Conservation (phyloP, 352 stramenopile species). For the Phytophthora idaei region DNA sequence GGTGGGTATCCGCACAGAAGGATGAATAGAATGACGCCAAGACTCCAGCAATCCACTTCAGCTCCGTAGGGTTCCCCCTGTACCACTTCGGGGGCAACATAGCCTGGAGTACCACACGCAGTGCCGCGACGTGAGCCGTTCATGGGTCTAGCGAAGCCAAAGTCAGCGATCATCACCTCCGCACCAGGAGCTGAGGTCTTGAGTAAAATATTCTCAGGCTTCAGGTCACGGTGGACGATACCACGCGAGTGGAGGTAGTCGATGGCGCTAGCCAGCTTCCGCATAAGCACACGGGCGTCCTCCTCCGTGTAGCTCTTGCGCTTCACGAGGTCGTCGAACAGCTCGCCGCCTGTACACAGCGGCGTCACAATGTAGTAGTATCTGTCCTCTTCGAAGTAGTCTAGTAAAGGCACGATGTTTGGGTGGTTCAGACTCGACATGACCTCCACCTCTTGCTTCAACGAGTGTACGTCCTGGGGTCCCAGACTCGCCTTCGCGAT, state of each 20-base stretch:
- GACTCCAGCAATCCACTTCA: slow-evolving; percentile 94
- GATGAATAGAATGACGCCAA: slow-evolving; percentile 96
- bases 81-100: slow-evolving; percentile 95
- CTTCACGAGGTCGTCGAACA: slow-evolving; percentile 96
- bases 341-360: slow-evolving; percentile 87
- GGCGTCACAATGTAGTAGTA: slow-evolving; percentile 87
- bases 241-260: slow-evolving; percentile 92
- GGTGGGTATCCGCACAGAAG: slow-evolving; percentile 92
- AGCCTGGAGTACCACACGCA: slow-evolving; percentile 86
- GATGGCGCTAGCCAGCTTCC: slow-evolving; percentile 91
- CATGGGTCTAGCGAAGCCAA: slow-evolving; percentile 86
- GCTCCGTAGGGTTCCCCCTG: slow-evolving; percentile 85
- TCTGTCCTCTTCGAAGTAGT: slow-evolving; percentile 75
- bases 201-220: slow-evolving; percentile 90
- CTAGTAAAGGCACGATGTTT: slow-evolving; percentile 74
- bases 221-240: slow-evolving; percentile 93
- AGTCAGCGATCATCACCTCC: slow-evolving; percentile 89
- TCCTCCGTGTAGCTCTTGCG: slow-evolving; percentile 96
- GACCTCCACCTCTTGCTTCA: slow-evolving; percentile 78
- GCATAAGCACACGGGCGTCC: slow-evolving; percentile 91
- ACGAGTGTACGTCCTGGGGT: slow-evolving; percentile 51
- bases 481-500: slow-evolving; percentile 67
- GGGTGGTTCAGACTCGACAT: slow-evolving; percentile 74
- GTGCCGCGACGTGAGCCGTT: slow-evolving; percentile 58
- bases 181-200: slow-evolving; percentile 74